These are phyloP conservation scores for Aspergillus costaricaensis DNA, from an alignment of 2,329 filamentous ascomycete genomes.

Conservation along the genomic window DNA sequence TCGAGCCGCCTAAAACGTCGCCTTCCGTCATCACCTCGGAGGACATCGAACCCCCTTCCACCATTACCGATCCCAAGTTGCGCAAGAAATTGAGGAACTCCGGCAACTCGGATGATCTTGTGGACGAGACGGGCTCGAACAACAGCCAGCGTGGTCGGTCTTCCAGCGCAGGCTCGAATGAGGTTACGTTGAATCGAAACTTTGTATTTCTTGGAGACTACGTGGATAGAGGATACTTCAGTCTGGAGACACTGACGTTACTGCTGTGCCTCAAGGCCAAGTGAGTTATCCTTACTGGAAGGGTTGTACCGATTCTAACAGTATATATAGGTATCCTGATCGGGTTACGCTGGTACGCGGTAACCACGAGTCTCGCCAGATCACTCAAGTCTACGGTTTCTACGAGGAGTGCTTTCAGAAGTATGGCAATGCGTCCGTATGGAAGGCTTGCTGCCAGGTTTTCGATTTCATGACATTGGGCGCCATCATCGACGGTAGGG, in stretches of 20 bases:
- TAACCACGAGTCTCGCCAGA: slow-evolving; percentile 75
- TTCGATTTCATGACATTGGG: slow-evolving; percentile 76
- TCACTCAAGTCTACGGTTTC: slow-evolving; percentile 77
- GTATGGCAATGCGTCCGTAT: slow-evolving; percentile 75
- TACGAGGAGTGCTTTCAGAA: slow-evolving; percentile 77
- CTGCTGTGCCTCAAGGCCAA: slow-evolving; percentile 73
- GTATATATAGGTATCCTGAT: slow-evolving; percentile 62
- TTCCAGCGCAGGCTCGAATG: slow-evolving; percentile 31
- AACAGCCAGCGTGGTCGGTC: slow-evolving; percentile 29
- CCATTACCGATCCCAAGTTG: slow-evolving; percentile 84
- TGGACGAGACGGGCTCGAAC: slow-evolving; percentile 17
- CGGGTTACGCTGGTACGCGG: slow-evolving; percentile 72
- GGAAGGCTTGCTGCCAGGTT: slow-evolving; percentile 77
- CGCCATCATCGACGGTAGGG: slow-evolving; percentile 72
- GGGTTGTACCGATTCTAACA: neutral
- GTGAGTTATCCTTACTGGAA: slow-evolving; percentile 6
- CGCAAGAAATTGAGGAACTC: slow-evolving; percentile 75
- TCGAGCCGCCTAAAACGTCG: slow-evolving; percentile 67
- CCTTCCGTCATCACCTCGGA: slow-evolving; percentile 81
- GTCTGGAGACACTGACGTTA: slow-evolving; percentile 71
- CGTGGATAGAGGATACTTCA: slow-evolving; percentile 74
- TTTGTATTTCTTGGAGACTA: slow-evolving; percentile 74
- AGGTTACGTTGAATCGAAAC: slow-evolving; percentile 61
- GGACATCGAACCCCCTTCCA: slow-evolving; percentile 86
- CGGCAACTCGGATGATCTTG: slow-evolving; percentile 33